A percentile compares a stretch with the other conserved stretches of the same genome.
Conservation (phyloP, 2,329 filamentous ascomycete species). For the Pyrenophora graminea region DNA sequence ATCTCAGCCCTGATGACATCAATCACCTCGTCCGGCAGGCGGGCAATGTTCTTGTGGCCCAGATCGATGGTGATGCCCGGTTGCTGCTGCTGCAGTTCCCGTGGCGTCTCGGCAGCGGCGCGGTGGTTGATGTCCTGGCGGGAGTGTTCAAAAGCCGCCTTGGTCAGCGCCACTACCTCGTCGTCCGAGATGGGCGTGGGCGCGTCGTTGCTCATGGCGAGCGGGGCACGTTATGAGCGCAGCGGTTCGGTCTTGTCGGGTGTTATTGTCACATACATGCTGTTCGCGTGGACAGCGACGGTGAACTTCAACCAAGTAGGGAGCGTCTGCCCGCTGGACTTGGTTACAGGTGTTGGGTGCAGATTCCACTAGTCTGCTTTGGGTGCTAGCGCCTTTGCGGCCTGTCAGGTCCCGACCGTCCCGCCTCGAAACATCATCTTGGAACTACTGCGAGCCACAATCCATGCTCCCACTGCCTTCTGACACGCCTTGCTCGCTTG, state of each 20-base stretch:
- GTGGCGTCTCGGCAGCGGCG: constrained; percentile 58
- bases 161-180: constrained; percentile 68
- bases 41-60: constrained; percentile 73
- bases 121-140: constrained; percentile 64
- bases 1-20: constrained; percentile 75
- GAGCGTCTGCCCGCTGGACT: constrained; percentile 8
- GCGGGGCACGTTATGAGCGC: constrained; percentile 16
- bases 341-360: not conserved
- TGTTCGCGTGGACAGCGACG: constrained; percentile 9
- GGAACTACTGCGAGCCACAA: constrained; percentile 14
- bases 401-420: constrained; percentile 12
- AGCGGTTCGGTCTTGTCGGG: constrained; percentile 4
- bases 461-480: constrained; percentile 6
- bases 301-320: constrained; percentile 13
- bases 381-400: not conserved
- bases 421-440: constrained; percentile 19
- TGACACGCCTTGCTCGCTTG: constrained; percentile 11
- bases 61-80: constrained; percentile 78
- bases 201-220: constrained; percentile 47
- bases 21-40: constrained; percentile 73
- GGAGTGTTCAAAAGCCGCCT: constrained; percentile 69
- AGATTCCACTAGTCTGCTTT: constrained; percentile 12
- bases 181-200: constrained; percentile 58
- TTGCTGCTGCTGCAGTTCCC: constrained; percentile 62
- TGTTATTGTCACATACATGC: constrained; percentile 14